These are phyloP conservation scores for Lyophyllum atratum DNA, from an alignment of 768 basidiomycete genomes.

Conservation along the genomic window DNA sequence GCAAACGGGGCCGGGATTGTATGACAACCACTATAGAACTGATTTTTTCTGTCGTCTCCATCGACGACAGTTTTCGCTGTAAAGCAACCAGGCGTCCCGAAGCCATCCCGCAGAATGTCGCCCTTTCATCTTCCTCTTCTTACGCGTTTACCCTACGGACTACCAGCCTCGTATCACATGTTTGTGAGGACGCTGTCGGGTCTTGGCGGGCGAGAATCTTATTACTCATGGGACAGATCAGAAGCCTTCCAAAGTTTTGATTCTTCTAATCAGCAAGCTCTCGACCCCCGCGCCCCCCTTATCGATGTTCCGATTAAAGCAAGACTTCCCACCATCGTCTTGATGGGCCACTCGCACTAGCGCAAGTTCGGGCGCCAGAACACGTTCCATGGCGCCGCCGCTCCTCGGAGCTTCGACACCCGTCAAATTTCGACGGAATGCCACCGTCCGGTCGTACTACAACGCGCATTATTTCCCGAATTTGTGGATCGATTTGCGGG, in stretches of 20 bases:
- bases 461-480: background rate
- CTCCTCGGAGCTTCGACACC: conserved; percentile 3
- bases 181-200: background rate
- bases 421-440: background rate
- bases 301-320: background rate
- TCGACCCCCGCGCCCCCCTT: too few relatives aligned
- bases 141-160: background rate
- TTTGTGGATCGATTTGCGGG: background rate
- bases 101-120: background rate
- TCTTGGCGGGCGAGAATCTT: background rate
- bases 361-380: background rate
- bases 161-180: background rate
- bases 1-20: conserved; percentile 14
- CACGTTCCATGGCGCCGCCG: conserved; percentile 4
- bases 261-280: background rate
- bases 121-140: background rate
- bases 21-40: conserved; percentile 17
- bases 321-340: background rate
- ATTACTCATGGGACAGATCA: background rate
- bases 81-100: background rate
- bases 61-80: background rate
- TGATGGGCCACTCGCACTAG: background rate
- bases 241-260: conserved; percentile 2
- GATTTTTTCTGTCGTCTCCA: background rate
- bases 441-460: background rate